These are phyloP conservation scores for Blastobotrys aristatus DNA, from an alignment of 1,139 yeast genomes.

Conservation along the genomic window DNA sequence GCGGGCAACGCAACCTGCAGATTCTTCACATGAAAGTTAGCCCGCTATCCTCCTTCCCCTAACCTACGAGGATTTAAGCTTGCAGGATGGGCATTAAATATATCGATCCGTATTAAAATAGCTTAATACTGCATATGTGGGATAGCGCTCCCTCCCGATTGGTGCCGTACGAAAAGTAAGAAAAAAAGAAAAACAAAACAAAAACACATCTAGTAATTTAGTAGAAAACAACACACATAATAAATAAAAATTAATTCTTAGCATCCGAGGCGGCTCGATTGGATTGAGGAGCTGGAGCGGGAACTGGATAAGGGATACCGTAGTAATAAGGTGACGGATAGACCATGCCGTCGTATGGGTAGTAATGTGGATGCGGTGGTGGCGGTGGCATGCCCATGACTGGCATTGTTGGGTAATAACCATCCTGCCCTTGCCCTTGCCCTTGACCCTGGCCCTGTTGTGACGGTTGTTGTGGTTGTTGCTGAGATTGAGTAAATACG, in stretches of 20 bases:
- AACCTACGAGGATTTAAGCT: too few species aligned
- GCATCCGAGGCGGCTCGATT: not conserved
- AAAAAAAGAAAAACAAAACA: too few species aligned
- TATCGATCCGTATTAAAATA: too few species aligned
- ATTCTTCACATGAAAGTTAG: too few species aligned
- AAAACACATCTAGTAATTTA: not conserved
- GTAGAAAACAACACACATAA: not conserved
- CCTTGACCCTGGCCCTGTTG: too few species aligned
- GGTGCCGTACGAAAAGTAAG: too few species aligned
- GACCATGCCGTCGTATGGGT: constrained; percentile 3
- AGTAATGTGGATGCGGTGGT: constrained; percentile 4
- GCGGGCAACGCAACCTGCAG: too few species aligned
- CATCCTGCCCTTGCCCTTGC: too few species aligned
- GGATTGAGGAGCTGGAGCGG: constrained; percentile 9
- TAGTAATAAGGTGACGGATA: constrained; percentile 8
- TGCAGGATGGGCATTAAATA: too few species aligned
- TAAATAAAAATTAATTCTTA: not conserved
- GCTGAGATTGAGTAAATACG: not conserved
- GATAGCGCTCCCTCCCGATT: too few species aligned
- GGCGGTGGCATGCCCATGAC: constrained; percentile 5
- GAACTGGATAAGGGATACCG: constrained; percentile 10
- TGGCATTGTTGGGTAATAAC: constrained; percentile 2
- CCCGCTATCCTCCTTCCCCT: too few species aligned
- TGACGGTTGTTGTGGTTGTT: not conserved
- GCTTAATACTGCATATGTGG: too few species aligned